Base-by-base conservation (phyloP, 306 rosid species). In the Malus sieversii region DNA sequence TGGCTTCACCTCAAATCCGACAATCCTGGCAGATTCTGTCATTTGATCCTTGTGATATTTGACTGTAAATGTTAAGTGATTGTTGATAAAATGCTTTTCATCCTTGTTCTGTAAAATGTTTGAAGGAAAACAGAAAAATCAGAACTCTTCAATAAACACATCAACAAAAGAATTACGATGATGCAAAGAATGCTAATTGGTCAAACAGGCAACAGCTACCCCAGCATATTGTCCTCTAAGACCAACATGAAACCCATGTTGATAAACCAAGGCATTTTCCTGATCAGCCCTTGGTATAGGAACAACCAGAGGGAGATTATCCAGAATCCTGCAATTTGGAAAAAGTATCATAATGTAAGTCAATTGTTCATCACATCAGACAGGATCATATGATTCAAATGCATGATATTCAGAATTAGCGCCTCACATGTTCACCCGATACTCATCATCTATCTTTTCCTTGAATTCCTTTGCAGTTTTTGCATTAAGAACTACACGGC, bases 1-100 rank as follows among this genome's bases (percentile, higher is more conserved):
- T 67, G 97, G 93, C 65, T 88, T 87, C 83, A 93, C 97, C 88
- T 93, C 98, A 82, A 93, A 93, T 81, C 96, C 97, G 2, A 93
- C 98, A 3, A 93, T 93, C 89, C 97, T 89, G 52, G 97, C 87
- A 70, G 70, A 77, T 76, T 93, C 92, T 42, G 88, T 89, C 68
- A 84, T 68, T 60, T 77, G 87, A 88, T 91, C 98, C 78, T 83
- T 86, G 75, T 93, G 98, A 88, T 75, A 84, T 87, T 90, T 93
- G 65, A 93, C 91, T 51, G 76, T 75, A 80, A 93, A 93, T 63
- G 90, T 79, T 23, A 93, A 86, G 83, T 90, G 98, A 75, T 93
- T 93, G 85, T 93, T 87, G 80, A 93, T 85, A 73, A 89, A 93
- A 82, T 87, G 87, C 38, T 86, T 90, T 82, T 89, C 93, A 10